These are phyloP conservation scores for Venturia oleaginea DNA, from an alignment of 2,329 filamentous ascomycete species.

Conservation along the genomic window DNA sequence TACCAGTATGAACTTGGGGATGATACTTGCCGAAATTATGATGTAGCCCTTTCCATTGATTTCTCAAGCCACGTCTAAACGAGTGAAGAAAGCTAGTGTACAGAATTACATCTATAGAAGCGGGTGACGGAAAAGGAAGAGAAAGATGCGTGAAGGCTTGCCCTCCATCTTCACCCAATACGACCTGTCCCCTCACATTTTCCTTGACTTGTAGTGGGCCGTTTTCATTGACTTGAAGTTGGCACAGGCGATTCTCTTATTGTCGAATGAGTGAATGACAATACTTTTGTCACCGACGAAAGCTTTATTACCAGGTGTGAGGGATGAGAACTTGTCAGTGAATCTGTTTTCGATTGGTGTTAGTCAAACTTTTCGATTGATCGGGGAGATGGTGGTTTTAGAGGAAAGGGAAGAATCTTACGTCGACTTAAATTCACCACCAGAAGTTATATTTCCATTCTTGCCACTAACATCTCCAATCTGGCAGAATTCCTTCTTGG, in stretches of 20 bases:
- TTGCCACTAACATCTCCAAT: slow-evolving; percentile 15
- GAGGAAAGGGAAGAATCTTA: not conserved
- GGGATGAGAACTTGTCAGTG: slow-evolving; percentile 4
- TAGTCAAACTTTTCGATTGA: not conserved
- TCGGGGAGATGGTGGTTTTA: not conserved
- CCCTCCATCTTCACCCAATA: not conserved
- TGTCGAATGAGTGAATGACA: slow-evolving; percentile 3
- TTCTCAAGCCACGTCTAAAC: too few species aligned
- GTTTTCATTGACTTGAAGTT: slow-evolving; percentile 6
- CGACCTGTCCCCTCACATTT: not conserved
- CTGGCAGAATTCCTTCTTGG: slow-evolving; percentile 10
- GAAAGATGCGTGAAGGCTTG: too few species aligned
- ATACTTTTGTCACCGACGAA: slow-evolving; percentile 10
- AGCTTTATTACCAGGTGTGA: not conserved
- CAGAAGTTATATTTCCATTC: slow-evolving; percentile 12
- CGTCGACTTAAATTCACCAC: not conserved
- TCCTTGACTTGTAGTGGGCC: slow-evolving; percentile 6
- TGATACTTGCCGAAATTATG: too few species aligned
- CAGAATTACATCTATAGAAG: too few species aligned
- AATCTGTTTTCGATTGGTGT: not conserved
- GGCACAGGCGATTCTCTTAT: slow-evolving; percentile 10
- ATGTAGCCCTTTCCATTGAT: too few species aligned
- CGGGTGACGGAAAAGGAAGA: too few species aligned
- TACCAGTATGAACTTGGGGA: too few species aligned
- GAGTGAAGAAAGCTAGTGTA: too few species aligned